phyloP scores from a whole-genome alignment of 2,329 filamentous ascomycete genomes.

The Colletotrichum tropicale region DNA sequence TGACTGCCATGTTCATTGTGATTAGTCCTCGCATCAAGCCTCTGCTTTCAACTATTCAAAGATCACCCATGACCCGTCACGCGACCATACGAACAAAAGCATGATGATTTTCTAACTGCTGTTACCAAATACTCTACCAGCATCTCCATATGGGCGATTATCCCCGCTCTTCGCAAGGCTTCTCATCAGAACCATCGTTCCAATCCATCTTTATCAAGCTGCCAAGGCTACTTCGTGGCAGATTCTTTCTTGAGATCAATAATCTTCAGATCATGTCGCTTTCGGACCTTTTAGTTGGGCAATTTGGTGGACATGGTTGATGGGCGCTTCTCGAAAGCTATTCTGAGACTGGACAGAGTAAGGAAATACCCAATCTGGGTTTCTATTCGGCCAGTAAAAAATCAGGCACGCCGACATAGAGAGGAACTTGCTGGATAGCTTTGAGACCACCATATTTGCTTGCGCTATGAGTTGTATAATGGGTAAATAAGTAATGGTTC shows the following conservation, averaged over 20 bases:
- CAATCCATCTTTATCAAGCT: accelerated
- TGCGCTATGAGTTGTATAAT: not conserved
- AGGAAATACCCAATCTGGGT: not conserved
- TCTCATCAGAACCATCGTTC: not conserved
- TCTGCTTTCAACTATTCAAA: not conserved
- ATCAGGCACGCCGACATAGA: not conserved
- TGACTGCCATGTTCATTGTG: not conserved
- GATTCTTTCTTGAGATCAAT: not conserved
- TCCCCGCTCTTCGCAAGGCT: not conserved
- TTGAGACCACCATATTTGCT: not conserved
- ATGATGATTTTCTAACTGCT: not conserved
- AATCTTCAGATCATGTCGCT: not conserved
- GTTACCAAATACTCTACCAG: not conserved
- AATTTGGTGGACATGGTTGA: not conserved
- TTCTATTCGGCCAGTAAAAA: not conserved
- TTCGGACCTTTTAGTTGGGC: not conserved
- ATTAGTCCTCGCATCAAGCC: not conserved
- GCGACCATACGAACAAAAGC: not conserved
- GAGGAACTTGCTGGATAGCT: not conserved
- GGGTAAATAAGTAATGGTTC: accelerated
- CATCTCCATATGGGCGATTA: not conserved
- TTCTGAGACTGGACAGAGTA: not conserved
- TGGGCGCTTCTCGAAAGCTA: not conserved
- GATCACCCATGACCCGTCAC: not conserved
- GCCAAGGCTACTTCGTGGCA: not conserved